Evolutionary conservation across 345 rosid species (phyloP), one percentile per base, ranked within the genome.

Genomic region (Odontarrhena argentea): DNA sequence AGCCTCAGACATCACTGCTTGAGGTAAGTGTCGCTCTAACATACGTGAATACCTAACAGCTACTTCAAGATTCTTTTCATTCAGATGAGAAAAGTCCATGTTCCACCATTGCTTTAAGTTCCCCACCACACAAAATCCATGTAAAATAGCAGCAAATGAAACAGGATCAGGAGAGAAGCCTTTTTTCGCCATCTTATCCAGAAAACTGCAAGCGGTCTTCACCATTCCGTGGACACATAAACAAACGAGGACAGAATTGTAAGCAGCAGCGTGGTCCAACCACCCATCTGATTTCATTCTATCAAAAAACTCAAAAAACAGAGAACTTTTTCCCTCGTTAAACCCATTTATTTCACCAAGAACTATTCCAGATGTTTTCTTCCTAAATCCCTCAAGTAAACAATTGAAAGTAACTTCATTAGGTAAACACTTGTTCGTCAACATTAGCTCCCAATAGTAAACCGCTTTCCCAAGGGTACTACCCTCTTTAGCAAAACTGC

Each of bases 211-310:
- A 74, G 98, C 96, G 76, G 71, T 71, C 56, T 78, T 71, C 59
- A 84, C 79, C 97, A 90, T 86, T 69, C 84, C 82, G 67, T 71
- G 82, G 26, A 70, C 86, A 79, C 83, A 84, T 52, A 90, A 94
- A 80, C 84, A 67, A 56, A 83, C 60, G 6, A 87, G 75, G 60
- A 88, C 74, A 59, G 80, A 85, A 76, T 79, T 81, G 75, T 84
- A 82, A 58, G 86, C 84, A 60, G 97, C 94, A 62, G 78, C 74
- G 24, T 61, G 75, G 32, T 43, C 73, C 28, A 56, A 65, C 86
- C 80, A 90, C 61, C 88, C 92, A 76, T 86, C 92, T 7, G 76
- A 82, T 61, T 81, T 80, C 87, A 90, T 72, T 75, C 63, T 74
- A 36, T 76, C 22, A 51, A 84, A 90, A 52, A 75, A 75, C 44